Base-by-base conservation (phyloP, 805 yeast genomes). In the Saccharomycodes ludwigii region DNA sequence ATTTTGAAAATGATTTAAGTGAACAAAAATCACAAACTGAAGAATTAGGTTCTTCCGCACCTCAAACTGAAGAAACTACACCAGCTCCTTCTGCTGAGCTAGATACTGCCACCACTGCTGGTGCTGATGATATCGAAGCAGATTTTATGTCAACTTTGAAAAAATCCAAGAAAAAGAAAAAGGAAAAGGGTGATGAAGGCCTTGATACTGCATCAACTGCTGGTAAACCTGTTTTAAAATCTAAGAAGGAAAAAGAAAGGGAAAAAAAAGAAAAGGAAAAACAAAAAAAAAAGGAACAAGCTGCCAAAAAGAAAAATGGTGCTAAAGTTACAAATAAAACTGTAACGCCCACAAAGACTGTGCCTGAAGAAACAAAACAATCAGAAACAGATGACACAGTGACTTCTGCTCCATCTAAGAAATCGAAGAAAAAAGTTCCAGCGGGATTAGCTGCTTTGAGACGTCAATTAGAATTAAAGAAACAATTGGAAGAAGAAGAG, bases 191-290 rank as follows among this genome's bases (percentile, higher is more conserved):
- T 38, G 76, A 73, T 34, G 73, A 71, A 38, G 75, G 72, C 44
- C 71, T 70, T 33, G 68, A 70, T 39, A 60, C 54, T 9, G 60
- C 63, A 38, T 53, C 56, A 32, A 56, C 62, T 30, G 72, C 66
- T 30, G 59, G 52, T 20, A 84, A 71, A 19, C 84, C 88, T 29
- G 69, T 73, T 41, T 66, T 85, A 50, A 84, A 86, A 58, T 73
- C 88, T 36, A 91, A 88, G 71, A 85, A 88, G 61, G 97, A 81
- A 50, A 81, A 80, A 61, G 93, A 88, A 63, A 86, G 77, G 63
- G 94, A 91, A 58, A 83, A 82, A 73, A 94, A 88, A 57, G 95
- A 86, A 56, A 74, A 72, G 42, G 93, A 81, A 53, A 88, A 88
- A 66, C 82, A 77, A 46, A 70, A 76, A 58, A 88, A 88, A 77